Evolutionary conservation across 768 basidiomycete genomes (phyloP).

Genomic region (Boletus huronensis): DNA sequence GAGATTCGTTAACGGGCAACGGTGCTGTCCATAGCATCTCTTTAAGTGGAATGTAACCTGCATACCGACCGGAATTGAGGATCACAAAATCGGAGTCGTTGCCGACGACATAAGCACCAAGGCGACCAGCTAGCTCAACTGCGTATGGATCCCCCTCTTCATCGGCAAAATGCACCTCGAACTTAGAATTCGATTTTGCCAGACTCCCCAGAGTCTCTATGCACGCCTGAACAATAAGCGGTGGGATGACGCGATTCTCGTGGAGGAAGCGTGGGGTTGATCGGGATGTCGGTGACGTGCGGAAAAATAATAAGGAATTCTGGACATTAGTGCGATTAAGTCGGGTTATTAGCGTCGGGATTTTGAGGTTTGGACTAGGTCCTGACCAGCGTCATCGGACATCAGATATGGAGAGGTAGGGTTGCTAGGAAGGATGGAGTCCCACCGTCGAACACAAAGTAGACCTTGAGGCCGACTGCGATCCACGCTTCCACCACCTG

Average conservation of each 20-base stretch:
- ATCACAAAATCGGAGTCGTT: constrained; percentile 84
- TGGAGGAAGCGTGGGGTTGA: constrained; percentile 62
- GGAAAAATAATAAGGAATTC: constrained; percentile 71
- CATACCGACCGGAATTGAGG: constrained; percentile 70
- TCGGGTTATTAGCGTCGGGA: constrained; percentile 61
- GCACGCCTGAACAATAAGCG: constrained; percentile 57
- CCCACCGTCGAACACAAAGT: constrained; percentile 83
- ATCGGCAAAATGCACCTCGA: constrained; percentile 70
- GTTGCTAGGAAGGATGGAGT: constrained; percentile 16
- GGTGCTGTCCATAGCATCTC: constrained; percentile 64
- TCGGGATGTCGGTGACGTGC: constrained; percentile 67
- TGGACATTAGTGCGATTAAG: constrained; percentile 55
- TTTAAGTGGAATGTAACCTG: constrained; percentile 72
- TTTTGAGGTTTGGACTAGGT: constrained; percentile 67
- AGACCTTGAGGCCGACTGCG: constrained; percentile 55
- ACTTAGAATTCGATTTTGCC: constrained; percentile 28
- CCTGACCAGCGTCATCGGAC: constrained; percentile 40
- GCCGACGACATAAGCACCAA: constrained; percentile 72
- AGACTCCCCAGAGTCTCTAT: constrained; percentile 49
- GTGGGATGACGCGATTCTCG: constrained; percentile 74
- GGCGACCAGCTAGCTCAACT: constrained; percentile 75
- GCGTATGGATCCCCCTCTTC: constrained; percentile 81
- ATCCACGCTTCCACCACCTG: constrained; percentile 65
- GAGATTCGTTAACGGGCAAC: constrained; percentile 23
- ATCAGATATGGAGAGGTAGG: constrained; percentile 9